Evolutionary conservation across 345 rosid genomes (phyloP).

Genomic region (Xanthoceras sorbifolium): DNA sequence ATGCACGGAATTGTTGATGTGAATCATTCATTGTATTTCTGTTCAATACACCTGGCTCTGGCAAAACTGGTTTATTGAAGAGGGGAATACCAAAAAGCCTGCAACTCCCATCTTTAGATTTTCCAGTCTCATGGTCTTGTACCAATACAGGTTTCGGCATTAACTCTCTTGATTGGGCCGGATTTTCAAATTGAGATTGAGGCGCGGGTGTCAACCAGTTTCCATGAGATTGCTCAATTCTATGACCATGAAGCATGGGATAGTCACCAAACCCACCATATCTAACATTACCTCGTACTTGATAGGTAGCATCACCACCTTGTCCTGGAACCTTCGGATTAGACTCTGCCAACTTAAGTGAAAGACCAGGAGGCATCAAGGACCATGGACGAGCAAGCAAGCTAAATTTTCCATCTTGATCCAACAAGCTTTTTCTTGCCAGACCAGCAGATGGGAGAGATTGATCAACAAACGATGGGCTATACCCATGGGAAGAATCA

Average conservation of each 20-base stretch:
- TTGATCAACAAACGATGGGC: constrained; percentile 43
- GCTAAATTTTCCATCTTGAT: constrained; percentile 53
- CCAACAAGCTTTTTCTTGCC: constrained; percentile 34
- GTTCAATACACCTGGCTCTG: constrained; percentile 32
- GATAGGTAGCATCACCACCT: constrained; percentile 39
- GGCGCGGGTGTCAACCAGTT: constrained; percentile 60
- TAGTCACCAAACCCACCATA: constrained; percentile 44
- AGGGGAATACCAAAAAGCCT: constrained; percentile 80
- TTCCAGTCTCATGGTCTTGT: constrained; percentile 44
- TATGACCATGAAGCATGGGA: constrained; percentile 38
- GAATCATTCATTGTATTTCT: constrained; percentile 33
- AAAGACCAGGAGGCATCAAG: constrained; percentile 49
- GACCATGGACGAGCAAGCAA: constrained; percentile 48
- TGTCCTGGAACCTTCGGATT: constrained; percentile 31
- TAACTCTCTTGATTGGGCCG: constrained; percentile 39
- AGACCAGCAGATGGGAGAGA: constrained; percentile 29
- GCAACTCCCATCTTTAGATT: constrained; percentile 55
- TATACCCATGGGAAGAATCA: constrained; percentile 41
- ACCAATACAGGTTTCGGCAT: constrained; percentile 30
- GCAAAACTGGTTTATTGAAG: constrained; percentile 34
- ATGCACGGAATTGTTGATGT: constrained; percentile 33
- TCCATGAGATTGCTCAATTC: constrained; percentile 44
- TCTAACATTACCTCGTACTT: constrained; percentile 41
- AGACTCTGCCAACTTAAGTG: constrained; percentile 49
- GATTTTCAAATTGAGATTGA: constrained; percentile 42